Conservation (phyloP, 108 stramenopile species). For the Fragilaria crotonensis region DNA sequence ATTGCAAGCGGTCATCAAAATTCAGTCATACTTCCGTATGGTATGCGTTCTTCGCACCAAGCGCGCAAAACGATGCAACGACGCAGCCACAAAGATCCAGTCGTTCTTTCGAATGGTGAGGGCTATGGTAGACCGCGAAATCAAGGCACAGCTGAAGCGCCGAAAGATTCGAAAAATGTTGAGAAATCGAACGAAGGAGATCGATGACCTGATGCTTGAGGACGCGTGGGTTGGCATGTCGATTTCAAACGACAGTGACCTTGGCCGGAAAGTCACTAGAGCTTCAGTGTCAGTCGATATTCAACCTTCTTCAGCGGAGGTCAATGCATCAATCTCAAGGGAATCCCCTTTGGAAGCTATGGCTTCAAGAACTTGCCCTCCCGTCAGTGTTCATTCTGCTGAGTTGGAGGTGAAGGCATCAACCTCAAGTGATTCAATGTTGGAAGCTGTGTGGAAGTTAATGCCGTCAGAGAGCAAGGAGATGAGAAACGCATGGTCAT, state of each 20-base stretch:
- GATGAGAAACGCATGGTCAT: not conserved
- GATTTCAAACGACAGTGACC: not conserved
- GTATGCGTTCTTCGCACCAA: not conserved
- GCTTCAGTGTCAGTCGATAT: too few species aligned
- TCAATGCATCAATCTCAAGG: not conserved
- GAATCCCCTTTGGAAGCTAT: not conserved
- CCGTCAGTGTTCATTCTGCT: not conserved
- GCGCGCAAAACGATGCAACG: not conserved
- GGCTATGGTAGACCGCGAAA: slow-evolving; percentile 56
- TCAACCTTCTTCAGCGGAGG: not conserved
- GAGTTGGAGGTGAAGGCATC: not conserved
- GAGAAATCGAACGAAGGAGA: slow-evolving; percentile 21
- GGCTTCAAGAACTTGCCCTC: not conserved
- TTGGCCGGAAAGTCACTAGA: not conserved
- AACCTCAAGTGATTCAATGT: not conserved
- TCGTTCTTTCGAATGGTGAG: slow-evolving; percentile 64
- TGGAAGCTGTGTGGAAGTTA: not conserved
- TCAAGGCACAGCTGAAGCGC: slow-evolving; percentile 17
- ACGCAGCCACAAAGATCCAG: slow-evolving; percentile 55
- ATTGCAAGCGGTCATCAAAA: not conserved
- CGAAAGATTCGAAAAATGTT: slow-evolving; percentile 40
- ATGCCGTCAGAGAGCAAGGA: not conserved
- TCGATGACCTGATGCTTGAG: slow-evolving; percentile 42
- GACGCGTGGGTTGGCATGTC: slow-evolving; percentile 22
- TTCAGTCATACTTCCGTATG: not conserved